Evolutionary conservation across 148 eudicot genomes (phyloP).

Genomic region (Suaeda aralocaspica): DNA sequence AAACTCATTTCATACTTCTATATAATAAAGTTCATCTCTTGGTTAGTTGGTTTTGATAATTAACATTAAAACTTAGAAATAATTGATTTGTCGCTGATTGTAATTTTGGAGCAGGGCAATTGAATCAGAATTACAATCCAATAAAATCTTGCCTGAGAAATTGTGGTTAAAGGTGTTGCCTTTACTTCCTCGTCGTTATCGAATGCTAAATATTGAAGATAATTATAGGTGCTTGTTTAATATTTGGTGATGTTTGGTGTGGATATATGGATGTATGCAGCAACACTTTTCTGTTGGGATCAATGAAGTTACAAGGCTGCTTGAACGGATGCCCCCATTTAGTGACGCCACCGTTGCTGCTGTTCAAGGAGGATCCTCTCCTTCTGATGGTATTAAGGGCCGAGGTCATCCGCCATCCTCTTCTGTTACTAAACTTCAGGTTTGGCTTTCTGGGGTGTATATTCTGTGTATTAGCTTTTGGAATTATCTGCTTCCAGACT

Average conservation of each 20-base stretch:
- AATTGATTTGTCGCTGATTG: not conserved
- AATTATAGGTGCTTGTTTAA: not conserved
- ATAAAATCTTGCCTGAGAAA: slow-evolving; percentile 48
- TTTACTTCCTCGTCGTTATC: not conserved
- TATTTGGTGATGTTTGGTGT: not conserved
- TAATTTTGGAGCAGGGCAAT: slow-evolving; percentile 38
- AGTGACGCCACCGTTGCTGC: slow-evolving; percentile 17
- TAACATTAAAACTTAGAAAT: not conserved
- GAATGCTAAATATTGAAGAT: not conserved
- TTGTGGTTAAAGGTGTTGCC: slow-evolving; percentile 59
- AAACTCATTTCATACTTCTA: too few species aligned
- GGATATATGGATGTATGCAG: slow-evolving; percentile 25
- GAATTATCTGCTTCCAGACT: not conserved
- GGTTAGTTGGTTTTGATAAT: not conserved
- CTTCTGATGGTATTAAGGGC: not conserved
- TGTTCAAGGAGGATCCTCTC: slow-evolving; percentile 35
- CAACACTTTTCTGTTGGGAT: slow-evolving; percentile 77
- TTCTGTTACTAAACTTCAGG: slow-evolving; percentile 16
- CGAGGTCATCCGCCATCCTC: not conserved
- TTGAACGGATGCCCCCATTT: slow-evolving; percentile 56
- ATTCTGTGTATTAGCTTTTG: not conserved
- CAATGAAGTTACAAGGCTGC: slow-evolving; percentile 84
- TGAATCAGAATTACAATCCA: slow-evolving; percentile 42
- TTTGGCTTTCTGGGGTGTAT: not conserved
- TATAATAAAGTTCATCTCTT: too few species aligned